phyloP scores from a whole-genome alignment of 2,329 filamentous ascomycete genomes.

The Trichoderma sp. region DNA sequence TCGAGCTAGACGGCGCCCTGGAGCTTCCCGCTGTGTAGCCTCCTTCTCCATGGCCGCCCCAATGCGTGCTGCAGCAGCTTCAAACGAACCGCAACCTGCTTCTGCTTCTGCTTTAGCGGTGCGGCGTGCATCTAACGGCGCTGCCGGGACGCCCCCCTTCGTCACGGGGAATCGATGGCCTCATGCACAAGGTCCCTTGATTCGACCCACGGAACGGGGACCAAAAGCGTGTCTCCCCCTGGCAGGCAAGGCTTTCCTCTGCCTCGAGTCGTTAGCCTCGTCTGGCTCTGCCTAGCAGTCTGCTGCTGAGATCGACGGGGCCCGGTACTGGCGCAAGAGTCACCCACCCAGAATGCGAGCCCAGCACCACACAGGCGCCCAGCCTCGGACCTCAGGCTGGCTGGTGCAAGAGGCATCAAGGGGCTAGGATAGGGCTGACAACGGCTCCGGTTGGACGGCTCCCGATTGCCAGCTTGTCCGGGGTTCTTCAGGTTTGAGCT shows the following conservation, averaged over 20 bases:
- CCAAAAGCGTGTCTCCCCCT: neutral
- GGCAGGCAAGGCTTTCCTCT: conserved; percentile 19
- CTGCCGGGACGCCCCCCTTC: neutral
- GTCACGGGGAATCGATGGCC: neutral
- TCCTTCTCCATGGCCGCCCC: neutral
- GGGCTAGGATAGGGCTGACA: conserved; percentile 23
- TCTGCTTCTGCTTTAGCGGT: neutral
- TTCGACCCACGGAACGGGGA: conserved; percentile 20
- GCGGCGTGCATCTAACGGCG: conserved; percentile 5
- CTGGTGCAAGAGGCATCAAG: conserved; percentile 21
- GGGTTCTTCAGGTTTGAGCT: conserved; percentile 29
- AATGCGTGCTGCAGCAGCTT: neutral
- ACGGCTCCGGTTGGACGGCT: conserved; percentile 23
- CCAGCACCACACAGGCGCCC: conserved; percentile 14
- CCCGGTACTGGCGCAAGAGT: conserved; percentile 16
- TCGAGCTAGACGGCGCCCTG: neutral
- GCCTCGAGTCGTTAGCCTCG: conserved; percentile 22
- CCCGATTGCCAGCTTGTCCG: conserved; percentile 21
- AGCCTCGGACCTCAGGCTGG: conserved; percentile 22
- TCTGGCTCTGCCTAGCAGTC: conserved; percentile 10
- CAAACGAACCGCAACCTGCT: neutral
- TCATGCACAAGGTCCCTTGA: conserved; percentile 17
- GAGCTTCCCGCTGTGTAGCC: neutral
- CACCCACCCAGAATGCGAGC: neutral
- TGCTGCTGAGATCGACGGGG: conserved; percentile 22